Percentiles rank a stretch among this genome's conserved stretches.
These are phyloP conservation scores for Pseudocercospora vitis DNA, from an alignment of 2,329 filamentous ascomycete species.

Conservation along the genomic window DNA sequence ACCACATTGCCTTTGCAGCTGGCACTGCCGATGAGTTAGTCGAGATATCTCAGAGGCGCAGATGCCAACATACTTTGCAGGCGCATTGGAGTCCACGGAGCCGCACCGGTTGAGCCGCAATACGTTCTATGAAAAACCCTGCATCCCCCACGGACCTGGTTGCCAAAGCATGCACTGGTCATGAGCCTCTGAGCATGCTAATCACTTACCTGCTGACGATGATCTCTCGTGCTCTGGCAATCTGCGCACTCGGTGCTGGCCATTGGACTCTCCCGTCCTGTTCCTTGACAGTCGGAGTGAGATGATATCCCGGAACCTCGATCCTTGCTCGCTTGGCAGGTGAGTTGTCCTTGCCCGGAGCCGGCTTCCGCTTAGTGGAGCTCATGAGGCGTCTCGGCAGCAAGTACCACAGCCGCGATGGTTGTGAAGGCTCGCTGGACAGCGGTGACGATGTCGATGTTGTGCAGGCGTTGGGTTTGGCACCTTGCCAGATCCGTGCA, in stretches of 20 bases:
- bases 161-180: too few species aligned
- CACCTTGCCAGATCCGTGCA: neutral
- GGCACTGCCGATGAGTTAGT: slow-evolving; percentile 46
- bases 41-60: neutral
- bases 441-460: neutral
- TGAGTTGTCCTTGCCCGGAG: slow-evolving; percentile 12
- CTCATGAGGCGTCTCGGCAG: slow-evolving; percentile 13
- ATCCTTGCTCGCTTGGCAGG: slow-evolving; percentile 34
- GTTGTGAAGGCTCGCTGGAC: neutral
- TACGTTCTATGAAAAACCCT: too few species aligned
- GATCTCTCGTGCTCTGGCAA: slow-evolving; percentile 56
- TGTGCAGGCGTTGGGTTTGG: neutral
- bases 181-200: too few species aligned
- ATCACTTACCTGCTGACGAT: slow-evolving; percentile 59
- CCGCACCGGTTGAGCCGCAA: too few species aligned
- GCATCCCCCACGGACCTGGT: too few species aligned
- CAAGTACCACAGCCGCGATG: neutral
- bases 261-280: slow-evolving; percentile 55
- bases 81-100: neutral
- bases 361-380: slow-evolving; percentile 21
- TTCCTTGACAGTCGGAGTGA: slow-evolving; percentile 45
- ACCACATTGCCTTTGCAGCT: slow-evolving; percentile 53
- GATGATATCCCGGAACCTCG: slow-evolving; percentile 49
- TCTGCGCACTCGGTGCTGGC: slow-evolving; percentile 60
- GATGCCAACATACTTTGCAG: neutral